Evolutionary conservation across 2,329 filamentous ascomycete species (phyloP).

Genomic region (Cytospora leucostoma): DNA sequence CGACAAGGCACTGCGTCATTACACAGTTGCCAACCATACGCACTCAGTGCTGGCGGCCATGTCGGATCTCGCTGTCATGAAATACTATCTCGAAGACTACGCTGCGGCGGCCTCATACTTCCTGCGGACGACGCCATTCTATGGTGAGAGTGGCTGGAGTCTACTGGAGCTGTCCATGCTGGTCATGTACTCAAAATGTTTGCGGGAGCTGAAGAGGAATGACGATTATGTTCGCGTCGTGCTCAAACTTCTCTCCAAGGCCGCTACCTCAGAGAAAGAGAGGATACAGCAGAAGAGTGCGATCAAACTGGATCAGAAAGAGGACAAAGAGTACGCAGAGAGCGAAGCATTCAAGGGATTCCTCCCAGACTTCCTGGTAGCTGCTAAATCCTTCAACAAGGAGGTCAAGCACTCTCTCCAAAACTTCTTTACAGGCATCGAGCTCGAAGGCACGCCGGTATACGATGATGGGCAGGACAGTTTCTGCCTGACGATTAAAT

Average conservation of each 20-base stretch:
- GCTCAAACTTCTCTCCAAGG: conserved; percentile 72
- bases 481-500: conserved; percentile 67
- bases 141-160: conserved; percentile 76
- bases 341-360: conserved; percentile 48
- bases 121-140: conserved; percentile 74
- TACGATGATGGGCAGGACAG: conserved; percentile 75
- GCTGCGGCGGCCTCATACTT: conserved; percentile 75
- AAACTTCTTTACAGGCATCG: conserved; percentile 72
- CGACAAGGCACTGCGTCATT: conserved; percentile 80
- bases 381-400: conserved; percentile 48
- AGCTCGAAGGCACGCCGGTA: conserved; percentile 66
- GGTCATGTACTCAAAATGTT: conserved; percentile 79
- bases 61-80: conserved; percentile 83
- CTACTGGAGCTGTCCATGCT: conserved; percentile 81
- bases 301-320: conserved; percentile 35
- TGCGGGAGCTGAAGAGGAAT: conserved; percentile 72
- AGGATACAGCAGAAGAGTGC: conserved; percentile 44
- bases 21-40: conserved; percentile 73
- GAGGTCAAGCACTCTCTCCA: conserved; percentile 69
- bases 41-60: conserved; percentile 77
- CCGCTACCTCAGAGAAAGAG: conserved; percentile 57
- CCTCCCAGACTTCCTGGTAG: conserved; percentile 49
- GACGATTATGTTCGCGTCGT: conserved; percentile 79
- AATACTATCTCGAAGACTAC: conserved; percentile 75
- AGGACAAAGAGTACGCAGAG: conserved; percentile 36